Base-by-base conservation (phyloP, 1,284 basidiomycete genomes). In the Boletus mariae region DNA sequence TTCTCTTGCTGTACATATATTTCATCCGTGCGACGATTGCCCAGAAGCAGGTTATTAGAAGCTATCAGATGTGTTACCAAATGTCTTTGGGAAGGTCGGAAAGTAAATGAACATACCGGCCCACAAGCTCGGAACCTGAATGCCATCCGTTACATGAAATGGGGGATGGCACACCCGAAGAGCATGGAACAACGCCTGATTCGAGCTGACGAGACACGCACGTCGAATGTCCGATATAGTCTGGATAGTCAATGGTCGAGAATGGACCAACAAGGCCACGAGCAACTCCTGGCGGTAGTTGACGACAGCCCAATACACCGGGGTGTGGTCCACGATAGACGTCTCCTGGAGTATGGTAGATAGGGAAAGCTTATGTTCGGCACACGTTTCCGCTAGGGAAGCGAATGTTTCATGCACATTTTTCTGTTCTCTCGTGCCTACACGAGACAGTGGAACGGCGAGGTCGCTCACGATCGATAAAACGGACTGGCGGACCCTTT, bases 221-320 rank as follows among this genome's bases (percentile, higher is more conserved):
- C 77, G 73, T 2, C 84, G 79, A 29, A 86, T 73, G 34, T 90
- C 87, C 2, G 75, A 73, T 6, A 83, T 71, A 0, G 80, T 79
- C 10, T 66, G 61, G 8, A 70, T 57, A 0, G 69, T 73, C 17
- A 88, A 69, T 1, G 86, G 85, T 3, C 74, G 72, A 0, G 83
- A 76, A 38, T 66, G 42, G 1, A 47, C 38, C 52, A 90, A 69
- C 17, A 90, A 67, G 3, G 75, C 73, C 15, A 83, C 68, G 3
- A 73, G 64, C 34, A 73, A 58, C 8, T 58, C 54, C 15, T 56
- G 31, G 3, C 74, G 74, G n/a, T 77, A 75, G 58, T 83, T 84
- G 37, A 87, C 72, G 54, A 88, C 81, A 1, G 83, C 83, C 86
- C 86, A 89, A 59, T 87, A 87, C 15, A 88, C 65, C 0, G 85